Conservation (phyloP, 2,329 filamentous ascomycete species). For the Ophiostoma piceae region DNA sequence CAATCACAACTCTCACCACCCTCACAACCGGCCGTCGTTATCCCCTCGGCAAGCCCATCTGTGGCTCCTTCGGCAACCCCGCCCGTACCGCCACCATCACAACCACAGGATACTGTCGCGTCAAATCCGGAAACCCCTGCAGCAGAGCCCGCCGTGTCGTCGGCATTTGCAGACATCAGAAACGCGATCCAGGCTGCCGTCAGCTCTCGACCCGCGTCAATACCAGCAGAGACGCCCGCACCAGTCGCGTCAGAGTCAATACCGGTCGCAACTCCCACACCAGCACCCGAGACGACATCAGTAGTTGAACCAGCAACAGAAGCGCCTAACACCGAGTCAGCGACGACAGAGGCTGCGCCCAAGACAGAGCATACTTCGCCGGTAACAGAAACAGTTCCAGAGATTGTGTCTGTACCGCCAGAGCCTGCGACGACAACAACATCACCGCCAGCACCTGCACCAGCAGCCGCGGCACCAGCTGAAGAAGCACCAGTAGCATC, state of each 20-base stretch:
- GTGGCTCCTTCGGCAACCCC: neutral
- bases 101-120: neutral
- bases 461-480: neutral
- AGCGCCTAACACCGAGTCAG: neutral
- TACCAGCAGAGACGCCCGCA: neutral
- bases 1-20: neutral
- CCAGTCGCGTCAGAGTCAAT: neutral
- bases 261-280: neutral
- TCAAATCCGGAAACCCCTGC: neutral
- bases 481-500: neutral
- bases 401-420: neutral
- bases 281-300: neutral
- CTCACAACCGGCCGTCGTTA: neutral
- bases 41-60: constrained; percentile 10
- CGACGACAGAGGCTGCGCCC: neutral
- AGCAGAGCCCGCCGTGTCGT: neutral
- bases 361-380: neutral
- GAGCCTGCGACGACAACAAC: neutral
- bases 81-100: neutral
- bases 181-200: neutral
- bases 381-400: too few relatives aligned
- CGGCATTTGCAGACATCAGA: neutral
- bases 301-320: neutral
- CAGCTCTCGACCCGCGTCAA: constrained; percentile 9
- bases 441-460: neutral